Evolutionary conservation across 2,329 filamentous ascomycete genomes (phyloP).

Genomic region (Drechslerella coelobrocha): DNA sequence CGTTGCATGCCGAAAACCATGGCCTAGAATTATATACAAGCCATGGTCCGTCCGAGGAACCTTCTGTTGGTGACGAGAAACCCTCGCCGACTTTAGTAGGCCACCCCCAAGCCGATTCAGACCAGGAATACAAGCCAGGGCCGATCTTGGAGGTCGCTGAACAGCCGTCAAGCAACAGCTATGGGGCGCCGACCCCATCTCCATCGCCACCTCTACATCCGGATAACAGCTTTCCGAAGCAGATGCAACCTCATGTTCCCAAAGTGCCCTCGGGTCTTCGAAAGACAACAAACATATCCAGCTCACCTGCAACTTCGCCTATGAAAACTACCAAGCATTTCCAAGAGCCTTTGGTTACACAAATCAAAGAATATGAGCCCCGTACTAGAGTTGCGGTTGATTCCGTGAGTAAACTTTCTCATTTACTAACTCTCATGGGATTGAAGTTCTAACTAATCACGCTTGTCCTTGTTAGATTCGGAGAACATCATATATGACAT

Average conservation of each 20-base stretch:
- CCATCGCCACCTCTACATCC: constrained; percentile 27
- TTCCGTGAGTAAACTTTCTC: constrained; percentile 17
- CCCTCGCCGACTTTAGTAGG: not conserved
- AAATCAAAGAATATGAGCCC: not conserved
- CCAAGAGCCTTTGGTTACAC: not conserved
- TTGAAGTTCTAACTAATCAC: not conserved
- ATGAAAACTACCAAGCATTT: not conserved
- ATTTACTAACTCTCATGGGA: not conserved
- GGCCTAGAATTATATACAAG: not conserved
- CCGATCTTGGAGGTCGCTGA: not conserved
- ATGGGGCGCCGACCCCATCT: constrained; percentile 40
- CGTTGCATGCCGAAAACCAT: constrained; percentile 11
- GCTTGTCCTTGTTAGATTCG: constrained; percentile 12
- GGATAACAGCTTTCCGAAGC: constrained; percentile 21
- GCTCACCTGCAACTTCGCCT: constrained; percentile 33
- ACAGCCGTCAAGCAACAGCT: not conserved
- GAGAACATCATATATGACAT: constrained; percentile 11
- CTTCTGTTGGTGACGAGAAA: too few relatives aligned
- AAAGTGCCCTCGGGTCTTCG: constrained; percentile 39
- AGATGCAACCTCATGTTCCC: constrained; percentile 20
- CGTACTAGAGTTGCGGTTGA: constrained; percentile 16
- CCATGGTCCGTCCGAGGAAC: not conserved
- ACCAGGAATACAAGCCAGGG: not conserved
- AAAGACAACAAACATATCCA: constrained; percentile 29
- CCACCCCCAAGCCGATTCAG: not conserved